Evolutionary conservation across 2,329 filamentous ascomycete genomes (phyloP), one percentile per base, ranked within the genome.

Genomic region (Capronia epimyces): DNA sequence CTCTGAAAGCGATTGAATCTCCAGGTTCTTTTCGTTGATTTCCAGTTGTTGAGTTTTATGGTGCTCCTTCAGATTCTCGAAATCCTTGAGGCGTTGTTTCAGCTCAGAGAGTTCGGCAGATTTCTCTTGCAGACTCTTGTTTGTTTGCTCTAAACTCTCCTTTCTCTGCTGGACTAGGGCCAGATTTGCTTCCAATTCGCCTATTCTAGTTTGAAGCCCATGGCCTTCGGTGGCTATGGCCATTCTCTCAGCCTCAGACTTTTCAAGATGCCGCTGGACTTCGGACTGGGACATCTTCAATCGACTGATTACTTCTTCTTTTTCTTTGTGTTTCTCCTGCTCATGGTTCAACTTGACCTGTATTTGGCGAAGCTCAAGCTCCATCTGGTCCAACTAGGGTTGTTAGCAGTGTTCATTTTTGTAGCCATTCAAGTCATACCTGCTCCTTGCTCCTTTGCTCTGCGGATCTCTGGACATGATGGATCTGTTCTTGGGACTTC

Each of bases 41-140:
- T 48, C 29, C 24, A 27, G 29, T 24, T 15, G 15, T 9, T 48
- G 49, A 42, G 43, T 32, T 10, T 39, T 9, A 37, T 18, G 16
- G 6, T 37, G 15, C 12, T 48, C 18, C 32, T 52, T 52, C 18
- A 52, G 32, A 13, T 20, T 21, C n/a, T 52, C 29, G 15, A 29
- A 18, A 37, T 22, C 12, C 9, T 36, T 7, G 12, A 34, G 34
- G 2, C 15, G 12, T 18, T 43, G 27, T 16, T 24, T 46, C 34
- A 51, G 27, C 7, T 36, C 13, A 16, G 15, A 25, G 13, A 46
- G 18, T 32, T 52, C 49, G 37, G 12, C 24, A 7, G 29, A 31
- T 25, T n/a, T 27, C 10, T 36, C 43, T 40, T 27, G n/a, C 21
- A 52, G 40, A 20, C 20, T 12, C 3, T 12, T 31, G 3, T 18